Evolutionary conservation across 1,139 yeast species (phyloP).

Genomic region (Lodderomyces pseudojiufengensis): DNA sequence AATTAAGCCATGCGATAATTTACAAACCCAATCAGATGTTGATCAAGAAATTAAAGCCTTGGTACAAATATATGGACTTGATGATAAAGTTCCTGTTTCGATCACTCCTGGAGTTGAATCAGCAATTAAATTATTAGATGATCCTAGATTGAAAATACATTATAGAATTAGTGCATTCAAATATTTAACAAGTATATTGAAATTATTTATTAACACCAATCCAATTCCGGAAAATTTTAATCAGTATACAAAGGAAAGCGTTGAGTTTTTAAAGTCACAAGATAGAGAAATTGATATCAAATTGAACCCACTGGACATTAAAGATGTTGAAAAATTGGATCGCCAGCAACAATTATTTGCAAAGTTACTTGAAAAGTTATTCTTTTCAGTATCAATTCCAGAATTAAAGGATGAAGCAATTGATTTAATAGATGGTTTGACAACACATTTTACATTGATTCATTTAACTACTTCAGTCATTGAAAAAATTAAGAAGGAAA

Average conservation of each 20-base stretch:
- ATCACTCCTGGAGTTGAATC: conserved; percentile 80
- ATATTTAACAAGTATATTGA: conserved; percentile 63
- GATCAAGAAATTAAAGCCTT: conserved; percentile 69
- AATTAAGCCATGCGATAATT: conserved; percentile 66
- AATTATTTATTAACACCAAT: conserved; percentile 64
- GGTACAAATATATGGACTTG: conserved; percentile 68
- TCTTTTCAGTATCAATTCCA: conserved; percentile 70
- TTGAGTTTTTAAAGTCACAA: conserved; percentile 40
- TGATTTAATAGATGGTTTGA: conserved; percentile 56
- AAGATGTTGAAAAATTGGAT: conserved; percentile 48
- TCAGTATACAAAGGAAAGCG: conserved; percentile 39
- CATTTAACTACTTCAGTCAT: conserved; percentile 72
- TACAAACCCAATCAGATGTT: conserved; percentile 53
- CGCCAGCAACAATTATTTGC: conserved; percentile 60
- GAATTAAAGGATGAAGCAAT: conserved; percentile 72
- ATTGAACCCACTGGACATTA: conserved; percentile 41
- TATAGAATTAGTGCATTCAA: conserved; percentile 76
- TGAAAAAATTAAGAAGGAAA: conserved; percentile 65
- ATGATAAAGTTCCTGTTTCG: conserved; percentile 59
- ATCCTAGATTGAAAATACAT: conserved; percentile 59
- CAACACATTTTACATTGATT: conserved; percentile 75
- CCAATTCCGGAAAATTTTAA: conserved; percentile 59
- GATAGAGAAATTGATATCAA: conserved; percentile 37
- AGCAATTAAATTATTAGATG: conserved; percentile 66
- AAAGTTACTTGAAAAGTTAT: conserved; percentile 64